phyloP scores from a whole-genome alignment of 164 flowering plant genomes.

The Berberis vulgaris region DNA sequence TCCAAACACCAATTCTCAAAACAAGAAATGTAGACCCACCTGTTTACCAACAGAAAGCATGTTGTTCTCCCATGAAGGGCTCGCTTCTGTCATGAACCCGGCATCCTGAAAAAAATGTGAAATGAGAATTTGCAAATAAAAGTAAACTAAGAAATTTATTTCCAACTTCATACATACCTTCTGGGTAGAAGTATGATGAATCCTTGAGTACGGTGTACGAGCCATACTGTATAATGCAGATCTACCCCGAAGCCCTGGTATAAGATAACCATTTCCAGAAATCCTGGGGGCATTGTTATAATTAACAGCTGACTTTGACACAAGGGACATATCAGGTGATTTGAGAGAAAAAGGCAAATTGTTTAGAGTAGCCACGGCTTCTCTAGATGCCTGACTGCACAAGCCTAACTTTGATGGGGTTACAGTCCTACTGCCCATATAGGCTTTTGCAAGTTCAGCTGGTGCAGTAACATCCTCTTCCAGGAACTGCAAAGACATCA shows the following conservation, averaged over 20 bases:
- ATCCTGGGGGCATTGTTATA: not conserved
- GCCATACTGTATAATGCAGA: constrained; percentile 83
- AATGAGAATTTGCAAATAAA: not conserved
- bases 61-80: constrained; percentile 25
- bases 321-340: constrained; percentile 28
- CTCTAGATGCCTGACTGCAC: constrained; percentile 32
- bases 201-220: constrained; percentile 73
- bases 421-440: constrained; percentile 66
- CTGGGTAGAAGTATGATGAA: constrained; percentile 18
- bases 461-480: constrained; percentile 67
- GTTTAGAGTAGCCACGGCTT: constrained; percentile 22
- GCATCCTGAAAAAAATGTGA: constrained; percentile 17
- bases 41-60: constrained; percentile 31
- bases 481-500: constrained; percentile 31
- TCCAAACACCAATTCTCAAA: not conserved
- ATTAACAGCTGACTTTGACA: constrained; percentile 26
- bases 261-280: constrained; percentile 44
- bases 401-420: constrained; percentile 44
- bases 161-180: constrained; percentile 31
- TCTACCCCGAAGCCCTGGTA: constrained; percentile 70
- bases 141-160: not conserved
- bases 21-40: constrained; percentile 17
- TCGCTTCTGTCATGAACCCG: constrained; percentile 24
- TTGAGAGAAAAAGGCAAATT: constrained; percentile 23
- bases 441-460: constrained; percentile 85